Conservation (phyloP, 306 rosid genomes). For the Sicyos baderoa region DNA sequence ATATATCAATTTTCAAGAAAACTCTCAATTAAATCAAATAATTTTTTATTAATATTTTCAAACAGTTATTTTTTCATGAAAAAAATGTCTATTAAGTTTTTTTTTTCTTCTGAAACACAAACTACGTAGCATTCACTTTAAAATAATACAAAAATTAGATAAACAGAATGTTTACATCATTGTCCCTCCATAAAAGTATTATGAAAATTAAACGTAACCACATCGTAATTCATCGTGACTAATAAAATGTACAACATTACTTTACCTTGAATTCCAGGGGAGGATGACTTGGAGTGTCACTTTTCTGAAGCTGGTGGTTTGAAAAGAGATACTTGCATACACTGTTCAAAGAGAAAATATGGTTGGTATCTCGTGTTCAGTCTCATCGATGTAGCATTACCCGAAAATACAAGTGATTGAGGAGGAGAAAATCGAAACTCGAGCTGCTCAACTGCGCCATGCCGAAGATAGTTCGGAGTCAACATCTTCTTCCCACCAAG, state of each 20-base stretch:
- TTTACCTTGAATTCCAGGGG: conserved; percentile 7
- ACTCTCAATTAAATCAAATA: too few species aligned
- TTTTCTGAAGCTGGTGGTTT: conserved; percentile 34
- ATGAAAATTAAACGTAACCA: neutral
- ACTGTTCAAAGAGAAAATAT: conserved; percentile 31
- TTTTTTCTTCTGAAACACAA: too few species aligned
- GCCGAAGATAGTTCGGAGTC: conserved; percentile 72
- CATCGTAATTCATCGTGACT: neutral
- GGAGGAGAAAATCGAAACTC: conserved; percentile 66
- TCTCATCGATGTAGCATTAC: conserved; percentile 52
- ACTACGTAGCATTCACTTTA: too few species aligned
- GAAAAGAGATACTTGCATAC: conserved; percentile 34
- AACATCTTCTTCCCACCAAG: conserved; percentile 96
- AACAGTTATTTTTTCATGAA: too few species aligned
- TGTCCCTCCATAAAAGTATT: too few species aligned
- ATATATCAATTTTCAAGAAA: too few species aligned
- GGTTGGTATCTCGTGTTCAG: conserved; percentile 55
- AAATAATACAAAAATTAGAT: too few species aligned
- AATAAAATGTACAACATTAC: conserved; percentile 5
- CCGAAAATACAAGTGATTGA: conserved; percentile 70
- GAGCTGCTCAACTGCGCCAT: conserved; percentile 71
- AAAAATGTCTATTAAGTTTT: too few species aligned
- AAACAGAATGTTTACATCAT: too few species aligned
- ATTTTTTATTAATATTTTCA: too few species aligned
- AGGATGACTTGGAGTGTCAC: conserved; percentile 18